These are phyloP conservation scores for Tulasnella sp. DNA, from an alignment of 768 basidiomycete species.

Conservation along the genomic window DNA sequence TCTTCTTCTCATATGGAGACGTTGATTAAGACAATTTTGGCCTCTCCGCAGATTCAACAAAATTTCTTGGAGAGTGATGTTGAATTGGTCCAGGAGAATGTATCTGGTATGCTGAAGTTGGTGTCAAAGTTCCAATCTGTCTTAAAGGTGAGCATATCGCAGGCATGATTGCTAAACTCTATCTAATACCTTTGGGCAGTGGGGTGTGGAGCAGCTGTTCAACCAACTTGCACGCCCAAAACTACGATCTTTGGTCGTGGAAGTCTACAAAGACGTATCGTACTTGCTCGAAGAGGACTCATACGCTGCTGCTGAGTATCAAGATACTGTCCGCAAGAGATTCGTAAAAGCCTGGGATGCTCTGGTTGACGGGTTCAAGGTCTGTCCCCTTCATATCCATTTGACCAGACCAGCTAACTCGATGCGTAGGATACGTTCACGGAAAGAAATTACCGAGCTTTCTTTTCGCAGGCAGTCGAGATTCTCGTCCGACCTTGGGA, in stretches of 20 bases:
- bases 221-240: constrained; percentile 86
- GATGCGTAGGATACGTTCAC: constrained; percentile 64
- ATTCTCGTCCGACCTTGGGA: constrained; percentile 93
- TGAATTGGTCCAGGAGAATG: constrained; percentile 33
- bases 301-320: constrained; percentile 71
- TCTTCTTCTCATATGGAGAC: constrained; percentile 84
- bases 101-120: constrained; percentile 42
- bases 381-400: constrained; percentile 25
- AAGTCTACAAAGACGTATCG: constrained; percentile 80
- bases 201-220: constrained; percentile 84
- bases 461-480: constrained; percentile 79
- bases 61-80: constrained; percentile 54
- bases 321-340: constrained; percentile 76
- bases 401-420: background rate
- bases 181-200: constrained; percentile 33
- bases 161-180: background rate
- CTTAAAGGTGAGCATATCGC: constrained; percentile 43
- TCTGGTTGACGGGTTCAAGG: constrained; percentile 79
- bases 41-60: constrained; percentile 45
- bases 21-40: constrained; percentile 51
- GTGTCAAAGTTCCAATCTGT: constrained; percentile 55
- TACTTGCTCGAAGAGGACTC: constrained; percentile 84
- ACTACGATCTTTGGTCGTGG: constrained; percentile 67
- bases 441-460: constrained; percentile 71
- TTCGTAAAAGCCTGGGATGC: constrained; percentile 84